Evolutionary conservation across 805 yeast species (phyloP), one percentile per base, ranked within the genome.

Genomic region (Saccharomycopsis capsularis): DNA sequence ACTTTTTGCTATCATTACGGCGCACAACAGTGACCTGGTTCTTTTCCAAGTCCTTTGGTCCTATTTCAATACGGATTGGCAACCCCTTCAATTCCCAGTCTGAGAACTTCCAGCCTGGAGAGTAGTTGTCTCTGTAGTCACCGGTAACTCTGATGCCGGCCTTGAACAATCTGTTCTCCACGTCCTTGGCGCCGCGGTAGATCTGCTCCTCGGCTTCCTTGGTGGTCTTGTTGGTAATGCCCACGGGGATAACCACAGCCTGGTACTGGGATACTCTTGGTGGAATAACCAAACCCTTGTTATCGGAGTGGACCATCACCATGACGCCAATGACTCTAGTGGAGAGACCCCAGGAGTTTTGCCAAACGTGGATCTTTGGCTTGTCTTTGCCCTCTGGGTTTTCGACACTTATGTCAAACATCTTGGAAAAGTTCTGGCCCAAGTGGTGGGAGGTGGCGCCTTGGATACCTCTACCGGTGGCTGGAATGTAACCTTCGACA

Each of bases 391-490:
- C 96, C 52, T 84, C 85, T 58, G 99, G 99, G 68, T 88, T 86
- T 71, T 93, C 99, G 45, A 95, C 99, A 36, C 84, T 71, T 58
- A 93, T 88, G 71, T 87, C 84, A 72, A 93, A 93, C 99, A 93
- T 93, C 73, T 90, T 91, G 58, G 98, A 90, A 75, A 93, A 93
- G 78, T 93, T 93, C 69, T 88, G 95, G 59, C 99, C 99, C 66
- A 93, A 75, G 66, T 90, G 93, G 73, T 93, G 99, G 35, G 97
- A 89, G 34, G 99, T 93, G 53, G 91, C 99, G 69, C 98, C 99
- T 73, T 93, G 99, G 60, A 93, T 93, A 76, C 98, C 99, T 75
- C 99, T 86, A 60, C 99, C 99, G 49, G 98, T 93, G 54, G 96
- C 86, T 59, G 96, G 95, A 60, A 93, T 88, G 66, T 85, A 93